These are phyloP conservation scores for Ballota nigra DNA, from an alignment of 257 asterid species.

Conservation along the genomic window DNA sequence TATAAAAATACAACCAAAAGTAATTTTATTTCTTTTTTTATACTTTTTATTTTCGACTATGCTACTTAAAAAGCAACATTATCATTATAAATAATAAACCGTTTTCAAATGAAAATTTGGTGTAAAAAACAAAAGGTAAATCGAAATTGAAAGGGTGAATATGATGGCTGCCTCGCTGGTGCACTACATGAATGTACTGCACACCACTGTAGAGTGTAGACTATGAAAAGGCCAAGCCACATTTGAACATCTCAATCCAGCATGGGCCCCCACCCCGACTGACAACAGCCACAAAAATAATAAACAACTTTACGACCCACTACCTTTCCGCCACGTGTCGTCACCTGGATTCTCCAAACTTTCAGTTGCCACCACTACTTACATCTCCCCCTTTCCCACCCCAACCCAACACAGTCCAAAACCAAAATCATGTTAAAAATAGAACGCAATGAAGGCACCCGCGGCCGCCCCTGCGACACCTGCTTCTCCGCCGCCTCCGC, in stretches of 20 bases:
- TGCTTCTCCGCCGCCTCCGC: slow-evolving; percentile 41
- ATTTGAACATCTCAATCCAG: background rate
- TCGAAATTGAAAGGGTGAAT: too few relatives aligned
- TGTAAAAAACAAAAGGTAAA: too few relatives aligned
- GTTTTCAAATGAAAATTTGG: too few relatives aligned
- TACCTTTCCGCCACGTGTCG: slow-evolving; percentile 53
- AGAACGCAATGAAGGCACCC: slow-evolving; percentile 8
- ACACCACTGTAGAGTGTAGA: background rate
- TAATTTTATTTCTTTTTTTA: too few relatives aligned
- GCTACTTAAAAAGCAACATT: too few relatives aligned
- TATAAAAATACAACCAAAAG: too few relatives aligned
- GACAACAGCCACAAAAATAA: slow-evolving; percentile 49
- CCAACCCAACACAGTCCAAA: background rate
- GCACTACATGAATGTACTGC: slow-evolving; percentile 1
- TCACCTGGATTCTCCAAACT: slow-evolving; percentile 27
- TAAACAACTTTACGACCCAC: slow-evolving; percentile 41
- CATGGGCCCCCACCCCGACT: slow-evolving; percentile 20
- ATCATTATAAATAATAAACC: too few relatives aligned
- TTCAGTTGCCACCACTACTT: slow-evolving; percentile 11
- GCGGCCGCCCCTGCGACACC: slow-evolving; percentile 35
- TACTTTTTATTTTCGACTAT: too few relatives aligned
- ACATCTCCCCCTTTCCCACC: background rate
- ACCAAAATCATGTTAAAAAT: slow-evolving; percentile 17
- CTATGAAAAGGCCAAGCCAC: slow-evolving; percentile 15
- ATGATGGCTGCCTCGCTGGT: background rate